Percentiles rank a stretch among this genome's conserved stretches.
Conservation (phyloP, 1,139 yeast genomes). For the Taiozyma onychis region DNA sequence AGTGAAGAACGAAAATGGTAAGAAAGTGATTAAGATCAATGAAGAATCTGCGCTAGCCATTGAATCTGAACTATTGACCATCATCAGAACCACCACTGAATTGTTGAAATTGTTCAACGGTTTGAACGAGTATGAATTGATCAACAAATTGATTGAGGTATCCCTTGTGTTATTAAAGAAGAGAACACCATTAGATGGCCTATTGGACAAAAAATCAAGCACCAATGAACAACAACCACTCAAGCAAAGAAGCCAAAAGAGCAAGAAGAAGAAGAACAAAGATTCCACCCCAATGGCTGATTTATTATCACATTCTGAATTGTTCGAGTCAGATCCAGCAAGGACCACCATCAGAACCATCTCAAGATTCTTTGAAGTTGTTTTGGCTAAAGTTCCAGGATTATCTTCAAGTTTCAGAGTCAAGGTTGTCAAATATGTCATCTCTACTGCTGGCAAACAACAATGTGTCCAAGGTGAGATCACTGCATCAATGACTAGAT, state of each 20-base stretch:
- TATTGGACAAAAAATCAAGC: slow-evolving; percentile 22
- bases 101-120: slow-evolving; percentile 28
- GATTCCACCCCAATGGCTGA: slow-evolving; percentile 57
- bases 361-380: slow-evolving; percentile 42
- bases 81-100: slow-evolving; percentile 22
- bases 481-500: slow-evolving; percentile 28
- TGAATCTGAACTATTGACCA: slow-evolving; percentile 23
- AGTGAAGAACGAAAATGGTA: slow-evolving; percentile 23
- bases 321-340: slow-evolving; percentile 44
- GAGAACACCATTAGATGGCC: slow-evolving; percentile 25
- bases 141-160: slow-evolving; percentile 31
- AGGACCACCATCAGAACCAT: slow-evolving; percentile 33
- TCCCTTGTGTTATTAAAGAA: slow-evolving; percentile 27
- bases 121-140: slow-evolving; percentile 26
- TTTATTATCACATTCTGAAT: slow-evolving; percentile 59
- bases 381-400: slow-evolving; percentile 42
- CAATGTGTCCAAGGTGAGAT: slow-evolving; percentile 22
- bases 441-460: slow-evolving; percentile 28
- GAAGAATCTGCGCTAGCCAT: slow-evolving; percentile 19
- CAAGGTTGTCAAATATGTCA: slow-evolving; percentile 51
- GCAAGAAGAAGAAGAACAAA: slow-evolving; percentile 39
- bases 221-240: slow-evolving; percentile 6
- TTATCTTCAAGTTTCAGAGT: slow-evolving; percentile 62
- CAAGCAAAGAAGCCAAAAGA: slow-evolving; percentile 22
- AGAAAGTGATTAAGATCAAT: slow-evolving; percentile 21